Evolutionary conservation across 306 rosid genomes (phyloP), one percentile per base, ranked within the genome.

Genomic region (Vachellia pachyceras): DNA sequence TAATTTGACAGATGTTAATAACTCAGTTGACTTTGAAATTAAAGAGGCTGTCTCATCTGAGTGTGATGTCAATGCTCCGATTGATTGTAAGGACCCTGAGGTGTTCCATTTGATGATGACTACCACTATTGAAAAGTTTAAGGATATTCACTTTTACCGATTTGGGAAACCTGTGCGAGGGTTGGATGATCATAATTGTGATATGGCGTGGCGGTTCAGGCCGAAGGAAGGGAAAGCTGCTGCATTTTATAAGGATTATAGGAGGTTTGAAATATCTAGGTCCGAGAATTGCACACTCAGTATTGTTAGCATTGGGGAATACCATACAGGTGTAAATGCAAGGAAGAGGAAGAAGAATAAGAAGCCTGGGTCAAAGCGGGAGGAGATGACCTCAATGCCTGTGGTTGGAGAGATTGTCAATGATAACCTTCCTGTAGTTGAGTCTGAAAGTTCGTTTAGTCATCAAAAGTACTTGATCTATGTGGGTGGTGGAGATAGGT

Each of bases 191-290:
- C 86, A 84, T 80, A 90, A 82, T 77, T 96, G 99, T 8, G 99
- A 96, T 86, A 96, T 96, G 98, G 99, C 99, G 0, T 96, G 99
- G 99, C 86, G 97, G 75, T 96, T 87, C 79, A 88, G 98, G 91
- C 99, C 99, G 4, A 93, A 93, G 85, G 99, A 96, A 74, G 99
- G 99, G 75, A 93, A 96, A 87, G 86, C 96, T 60, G 94, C 99
- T 46, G 80, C 97, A 0, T 92, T 92, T 84, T 93, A 96, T 74
- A 96, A 96, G 90, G 99, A 96, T 78, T 96, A 92, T 77, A 85
- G 98, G 84, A 94, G 99, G 86, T 96, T 96, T 86, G 93, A 80
- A 81, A 88, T 96, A 83, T 77, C 82, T 40, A 92, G 86, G 87
- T 90, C 86, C 41, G 75, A 71, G 55, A 93, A 96, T 75, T 93